Evolutionary conservation across 306 rosid species (phyloP).

Genomic region (Quillaja saponaria): DNA sequence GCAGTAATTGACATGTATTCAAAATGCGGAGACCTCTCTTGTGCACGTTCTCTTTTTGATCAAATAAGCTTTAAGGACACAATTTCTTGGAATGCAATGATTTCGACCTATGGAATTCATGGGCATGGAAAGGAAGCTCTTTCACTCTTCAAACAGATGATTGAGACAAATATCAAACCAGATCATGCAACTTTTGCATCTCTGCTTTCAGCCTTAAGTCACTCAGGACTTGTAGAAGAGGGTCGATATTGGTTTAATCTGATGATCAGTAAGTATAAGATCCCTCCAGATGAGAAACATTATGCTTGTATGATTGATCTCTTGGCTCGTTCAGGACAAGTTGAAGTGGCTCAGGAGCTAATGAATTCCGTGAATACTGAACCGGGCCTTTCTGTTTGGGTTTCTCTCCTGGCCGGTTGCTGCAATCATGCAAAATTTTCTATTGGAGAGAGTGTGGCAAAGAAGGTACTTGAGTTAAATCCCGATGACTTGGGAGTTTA

Average conservation of each 20-base stretch:
- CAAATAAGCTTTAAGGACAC: conserved; percentile 34
- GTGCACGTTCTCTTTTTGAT: conserved; percentile 40
- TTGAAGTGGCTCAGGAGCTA: conserved; percentile 45
- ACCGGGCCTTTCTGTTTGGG: conserved; percentile 45
- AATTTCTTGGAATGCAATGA: conserved; percentile 52
- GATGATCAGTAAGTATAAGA: conserved; percentile 39
- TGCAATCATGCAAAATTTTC: conserved; percentile 27
- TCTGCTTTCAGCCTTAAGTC: conserved; percentile 52
- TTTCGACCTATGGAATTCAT: conserved; percentile 45
- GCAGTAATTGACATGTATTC: conserved; percentile 52
- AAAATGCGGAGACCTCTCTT: conserved; percentile 46
- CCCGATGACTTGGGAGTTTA: conserved; percentile 42
- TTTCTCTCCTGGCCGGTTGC: conserved; percentile 51
- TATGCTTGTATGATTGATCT: conserved; percentile 55
- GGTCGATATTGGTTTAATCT: conserved; percentile 44
- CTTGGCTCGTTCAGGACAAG: conserved; percentile 44
- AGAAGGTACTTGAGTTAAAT: conserved; percentile 39
- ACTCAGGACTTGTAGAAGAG: conserved; percentile 48
- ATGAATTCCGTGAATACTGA: conserved; percentile 34
- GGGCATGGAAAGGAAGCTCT: conserved; percentile 50
- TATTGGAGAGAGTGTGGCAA: conserved; percentile 40
- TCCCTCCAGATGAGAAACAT: conserved; percentile 43
- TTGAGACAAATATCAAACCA: conserved; percentile 30
- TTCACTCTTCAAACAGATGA: conserved; percentile 44
- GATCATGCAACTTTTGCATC: conserved; percentile 54